phyloP scores from a whole-genome alignment of 2,329 filamentous ascomycete species.

The Plectosphaerella cucumerina region DNA sequence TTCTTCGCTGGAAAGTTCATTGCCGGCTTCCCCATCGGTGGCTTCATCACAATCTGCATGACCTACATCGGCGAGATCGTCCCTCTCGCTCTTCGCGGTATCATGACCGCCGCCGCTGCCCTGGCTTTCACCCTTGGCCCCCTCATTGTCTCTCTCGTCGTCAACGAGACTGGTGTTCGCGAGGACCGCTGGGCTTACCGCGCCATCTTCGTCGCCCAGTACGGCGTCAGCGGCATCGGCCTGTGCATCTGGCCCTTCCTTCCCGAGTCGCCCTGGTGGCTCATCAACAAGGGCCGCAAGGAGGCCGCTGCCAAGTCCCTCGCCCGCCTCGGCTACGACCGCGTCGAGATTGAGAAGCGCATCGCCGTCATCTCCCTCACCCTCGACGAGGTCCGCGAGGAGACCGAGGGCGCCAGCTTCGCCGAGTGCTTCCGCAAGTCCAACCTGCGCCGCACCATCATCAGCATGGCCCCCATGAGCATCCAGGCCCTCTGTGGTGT shows the following conservation, averaged over 20 bases:
- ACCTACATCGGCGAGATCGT: constrained; percentile 26
- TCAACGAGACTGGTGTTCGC: constrained; percentile 21
- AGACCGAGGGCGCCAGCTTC: constrained; percentile 32
- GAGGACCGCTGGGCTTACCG: constrained; percentile 26
- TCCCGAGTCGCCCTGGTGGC: constrained; percentile 34
- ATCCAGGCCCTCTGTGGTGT: constrained; percentile 31
- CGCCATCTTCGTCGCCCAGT: constrained; percentile 11
- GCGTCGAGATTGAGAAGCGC: constrained; percentile 21
- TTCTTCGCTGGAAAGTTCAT: constrained; percentile 39
- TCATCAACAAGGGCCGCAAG: constrained; percentile 23
- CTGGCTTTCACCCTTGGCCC: constrained; percentile 20
- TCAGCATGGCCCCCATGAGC: constrained; percentile 29
- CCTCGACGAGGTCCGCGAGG: constrained; percentile 25
- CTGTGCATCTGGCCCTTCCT: constrained; percentile 27
- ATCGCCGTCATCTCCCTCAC: constrained; percentile 24
- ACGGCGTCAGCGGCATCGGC: constrained; percentile 10
- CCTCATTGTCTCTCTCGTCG: constrained; percentile 24
- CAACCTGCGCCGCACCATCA: constrained; percentile 33
- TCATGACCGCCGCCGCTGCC: constrained; percentile 21
- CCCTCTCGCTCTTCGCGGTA: constrained; percentile 21
- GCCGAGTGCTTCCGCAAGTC: constrained; percentile 33
- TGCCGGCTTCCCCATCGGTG: constrained; percentile 31
- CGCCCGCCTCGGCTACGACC: constrained; percentile 22
- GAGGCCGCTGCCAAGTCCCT: constrained; percentile 26
- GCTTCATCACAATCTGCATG: constrained; percentile 19